Evolutionary conservation across 129 eudicot species (phyloP).

Genomic region (Lactuca sativa): DNA sequence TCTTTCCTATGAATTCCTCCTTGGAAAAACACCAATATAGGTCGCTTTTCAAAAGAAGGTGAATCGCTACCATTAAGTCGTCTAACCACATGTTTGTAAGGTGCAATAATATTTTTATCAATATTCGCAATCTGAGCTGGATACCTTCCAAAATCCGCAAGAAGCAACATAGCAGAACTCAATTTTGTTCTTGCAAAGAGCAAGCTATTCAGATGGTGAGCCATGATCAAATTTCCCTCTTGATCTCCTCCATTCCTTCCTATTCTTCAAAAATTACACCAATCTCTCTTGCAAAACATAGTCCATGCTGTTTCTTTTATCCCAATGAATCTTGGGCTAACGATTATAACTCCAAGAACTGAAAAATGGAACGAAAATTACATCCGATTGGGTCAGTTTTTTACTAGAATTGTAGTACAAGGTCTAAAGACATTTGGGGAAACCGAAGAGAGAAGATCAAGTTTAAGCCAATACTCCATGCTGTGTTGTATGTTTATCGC

Average conservation of each 20-base stretch:
- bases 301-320: conserved; percentile 40
- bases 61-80: conserved; percentile 42
- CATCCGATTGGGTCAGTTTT: conserved; percentile 61
- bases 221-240: conserved; percentile 63
- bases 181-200: conserved; percentile 59
- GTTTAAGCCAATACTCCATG: conserved; percentile 84
- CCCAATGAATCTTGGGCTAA: conserved; percentile 48
- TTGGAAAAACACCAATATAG: conserved; percentile 70
- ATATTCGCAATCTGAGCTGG: conserved; percentile 55
- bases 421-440: conserved; percentile 47
- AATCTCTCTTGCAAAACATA: conserved; percentile 55
- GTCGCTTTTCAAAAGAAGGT: conserved; percentile 54
- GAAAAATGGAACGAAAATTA: conserved; percentile 78
- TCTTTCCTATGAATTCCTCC: conserved; percentile 87
- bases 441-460: conserved; percentile 76
- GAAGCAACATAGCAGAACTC: conserved; percentile 70
- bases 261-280: conserved; percentile 56
- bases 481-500: conserved; percentile 87
- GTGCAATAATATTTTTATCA: conserved; percentile 81
- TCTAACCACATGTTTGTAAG: conserved; percentile 82
- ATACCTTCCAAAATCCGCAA: conserved; percentile 92
- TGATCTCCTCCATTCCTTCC: conserved; percentile 57
- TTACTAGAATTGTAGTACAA: conserved; percentile 58
- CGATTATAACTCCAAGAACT: conserved; percentile 81
- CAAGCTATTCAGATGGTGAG: conserved; percentile 94